Percentiles rank a stretch among this genome's conserved stretches.
phyloP scores from a whole-genome alignment of 441 rosid genomes.

The Pelargonium australe region DNA sequence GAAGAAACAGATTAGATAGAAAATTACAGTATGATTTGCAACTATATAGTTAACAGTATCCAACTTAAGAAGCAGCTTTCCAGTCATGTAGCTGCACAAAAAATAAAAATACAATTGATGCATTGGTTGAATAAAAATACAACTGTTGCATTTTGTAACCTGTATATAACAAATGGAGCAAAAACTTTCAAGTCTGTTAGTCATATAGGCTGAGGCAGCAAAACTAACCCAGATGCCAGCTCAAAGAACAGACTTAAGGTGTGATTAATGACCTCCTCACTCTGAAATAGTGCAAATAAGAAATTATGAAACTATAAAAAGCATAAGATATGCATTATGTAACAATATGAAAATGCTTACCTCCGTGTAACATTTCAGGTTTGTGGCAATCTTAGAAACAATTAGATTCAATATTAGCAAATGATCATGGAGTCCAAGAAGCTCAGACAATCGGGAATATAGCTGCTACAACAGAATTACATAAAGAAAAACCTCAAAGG shows the following conservation, averaged over 20 bases:
- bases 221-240: conserved; percentile 89
- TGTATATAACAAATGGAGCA: too few species aligned
- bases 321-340: too few species aligned
- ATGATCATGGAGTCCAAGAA: conserved; percentile 92
- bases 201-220: too few species aligned
- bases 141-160: too few species aligned
- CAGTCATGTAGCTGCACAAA: conserved; percentile 83
- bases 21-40: conserved; percentile 86
- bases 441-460: conserved; percentile 84
- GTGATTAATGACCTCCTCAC: conserved; percentile 92
- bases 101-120: background rate
- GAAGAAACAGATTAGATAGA: background rate
- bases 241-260: conserved; percentile 91
- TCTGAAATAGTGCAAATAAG: conserved; percentile 33
- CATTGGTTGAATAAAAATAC: too few species aligned
- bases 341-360: conserved; percentile 27
- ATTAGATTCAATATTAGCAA: conserved; percentile 77
- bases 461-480: conserved; percentile 58
- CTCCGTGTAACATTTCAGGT: conserved; percentile 85
- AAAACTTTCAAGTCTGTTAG: too few species aligned
- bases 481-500: background rate
- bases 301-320: background rate
- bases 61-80: conserved; percentile 88
- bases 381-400: conserved; percentile 90
- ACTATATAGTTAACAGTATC: conserved; percentile 84